These are phyloP conservation scores for Lathyrus sativus DNA, from an alignment of 306 rosid genomes.

Conservation along the genomic window DNA sequence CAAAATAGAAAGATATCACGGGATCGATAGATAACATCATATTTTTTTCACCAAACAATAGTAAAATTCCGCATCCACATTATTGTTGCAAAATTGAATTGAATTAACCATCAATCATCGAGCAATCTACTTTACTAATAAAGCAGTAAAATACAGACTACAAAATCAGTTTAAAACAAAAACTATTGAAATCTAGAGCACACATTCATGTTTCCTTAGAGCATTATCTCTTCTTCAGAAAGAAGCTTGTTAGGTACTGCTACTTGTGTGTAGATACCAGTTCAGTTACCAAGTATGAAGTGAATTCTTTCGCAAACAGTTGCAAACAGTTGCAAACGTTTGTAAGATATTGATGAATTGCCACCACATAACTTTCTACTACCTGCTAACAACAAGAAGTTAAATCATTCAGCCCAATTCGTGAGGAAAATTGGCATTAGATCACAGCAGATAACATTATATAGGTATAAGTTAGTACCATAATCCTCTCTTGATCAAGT, in stretches of 20 bases:
- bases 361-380: conserved; percentile 37
- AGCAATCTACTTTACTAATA: conserved; percentile 32
- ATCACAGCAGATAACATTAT: neutral
- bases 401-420: neutral
- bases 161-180: conserved; percentile 40
- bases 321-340: no score
- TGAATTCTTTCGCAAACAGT: conserved; percentile 20
- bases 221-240: conserved; percentile 31
- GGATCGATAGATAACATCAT: neutral
- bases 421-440: neutral
- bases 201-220: conserved; percentile 28
- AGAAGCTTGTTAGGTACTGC: conserved; percentile 27
- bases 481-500: conserved; percentile 35
- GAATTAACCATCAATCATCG: neutral
- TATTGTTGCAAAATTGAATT: neutral
- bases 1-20: neutral
- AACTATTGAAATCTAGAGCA: conserved; percentile 40
- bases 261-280: conserved; percentile 9
- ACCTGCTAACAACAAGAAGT: conserved; percentile 35
- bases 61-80: conserved; percentile 32
- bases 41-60: neutral
- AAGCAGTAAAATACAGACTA: conserved; percentile 25
- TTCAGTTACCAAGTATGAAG: conserved; percentile 28
- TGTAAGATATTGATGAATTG: conserved; percentile 25
- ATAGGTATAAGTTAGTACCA: conserved; percentile 41